Conservation (phyloP, 1,284 basidiomycete genomes). For the Rhodotorula sp. region DNA sequence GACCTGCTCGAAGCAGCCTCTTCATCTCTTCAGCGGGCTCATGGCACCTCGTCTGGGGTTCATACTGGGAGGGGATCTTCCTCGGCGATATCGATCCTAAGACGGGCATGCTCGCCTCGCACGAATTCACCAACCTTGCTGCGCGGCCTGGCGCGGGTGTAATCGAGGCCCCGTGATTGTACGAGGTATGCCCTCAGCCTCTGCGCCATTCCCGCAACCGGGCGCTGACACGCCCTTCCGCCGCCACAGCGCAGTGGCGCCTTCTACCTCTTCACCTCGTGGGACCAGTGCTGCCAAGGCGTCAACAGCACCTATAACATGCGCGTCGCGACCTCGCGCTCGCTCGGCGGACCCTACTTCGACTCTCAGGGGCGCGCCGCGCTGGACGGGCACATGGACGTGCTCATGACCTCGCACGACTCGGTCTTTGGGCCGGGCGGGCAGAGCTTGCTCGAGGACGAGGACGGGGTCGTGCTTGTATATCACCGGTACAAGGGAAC, state of each 20-base stretch:
- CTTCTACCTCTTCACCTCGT: constrained; percentile 2
- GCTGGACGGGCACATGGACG: constrained; percentile 46
- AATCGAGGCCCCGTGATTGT: not conserved
- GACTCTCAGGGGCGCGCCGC: constrained; percentile 58
- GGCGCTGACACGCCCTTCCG: not conserved
- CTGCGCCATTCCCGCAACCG: not conserved
- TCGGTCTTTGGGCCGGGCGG: not conserved
- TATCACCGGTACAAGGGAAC: not conserved
- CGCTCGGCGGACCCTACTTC: constrained; percentile 57
- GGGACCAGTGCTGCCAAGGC: constrained; percentile 61
- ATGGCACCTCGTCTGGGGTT: constrained; percentile 43
- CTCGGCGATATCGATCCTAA: constrained; percentile 47
- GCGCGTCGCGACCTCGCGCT: constrained; percentile 59
- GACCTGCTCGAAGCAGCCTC: not conserved
- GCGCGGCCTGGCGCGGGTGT: constrained; percentile 45
- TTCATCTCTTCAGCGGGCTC: constrained; percentile 32
- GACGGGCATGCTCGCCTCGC: constrained; percentile 55
- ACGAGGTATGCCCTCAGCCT: not conserved
- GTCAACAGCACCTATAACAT: constrained; percentile 63
- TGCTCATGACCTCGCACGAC: not conserved
- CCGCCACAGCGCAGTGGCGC: not conserved
- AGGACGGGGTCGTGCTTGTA: constrained; percentile 1
- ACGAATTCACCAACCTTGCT: constrained; percentile 50
- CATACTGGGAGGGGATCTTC: constrained; percentile 42
- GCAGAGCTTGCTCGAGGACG: not conserved